Percentiles rank a stretch among this genome's conserved stretches.
Conservation (phyloP, 805 yeast species). For the Yamadazyma paraphyllophila region DNA sequence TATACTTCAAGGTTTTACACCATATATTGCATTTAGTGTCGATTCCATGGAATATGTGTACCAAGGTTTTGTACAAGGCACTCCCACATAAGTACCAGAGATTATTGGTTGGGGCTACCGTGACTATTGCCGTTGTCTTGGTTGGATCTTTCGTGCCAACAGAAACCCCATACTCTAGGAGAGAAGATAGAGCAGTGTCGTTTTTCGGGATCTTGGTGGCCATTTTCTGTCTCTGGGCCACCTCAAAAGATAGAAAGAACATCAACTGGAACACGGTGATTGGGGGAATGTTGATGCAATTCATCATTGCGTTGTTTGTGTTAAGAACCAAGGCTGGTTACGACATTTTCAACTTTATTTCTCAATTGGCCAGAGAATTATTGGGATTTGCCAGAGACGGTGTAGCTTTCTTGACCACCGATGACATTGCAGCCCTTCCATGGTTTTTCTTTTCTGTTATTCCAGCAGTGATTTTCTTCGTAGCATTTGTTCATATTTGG, state of each 20-base stretch:
- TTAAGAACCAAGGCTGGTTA: slow-evolving; percentile 59
- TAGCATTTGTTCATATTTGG: slow-evolving; percentile 59
- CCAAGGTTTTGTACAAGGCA: slow-evolving; percentile 36
- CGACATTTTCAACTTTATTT: slow-evolving; percentile 60
- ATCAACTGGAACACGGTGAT: slow-evolving; percentile 60
- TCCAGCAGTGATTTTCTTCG: slow-evolving; percentile 64
- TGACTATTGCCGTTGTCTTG: slow-evolving; percentile 47
- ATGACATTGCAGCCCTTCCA: slow-evolving; percentile 36
- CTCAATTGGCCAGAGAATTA: slow-evolving; percentile 54
- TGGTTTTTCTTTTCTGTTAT: slow-evolving; percentile 57
- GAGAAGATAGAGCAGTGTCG: slow-evolving; percentile 55
- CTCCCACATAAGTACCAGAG: slow-evolving; percentile 42
- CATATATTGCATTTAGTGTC: slow-evolving; percentile 19
- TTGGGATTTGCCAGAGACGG: slow-evolving; percentile 59
- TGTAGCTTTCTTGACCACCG: slow-evolving; percentile 54
- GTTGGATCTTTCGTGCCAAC: slow-evolving; percentile 54
- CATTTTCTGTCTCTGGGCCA: slow-evolving; percentile 39
- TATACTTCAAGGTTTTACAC: slow-evolving; percentile 38
- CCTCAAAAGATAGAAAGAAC: slow-evolving; percentile 45
- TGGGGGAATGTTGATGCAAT: slow-evolving; percentile 60
- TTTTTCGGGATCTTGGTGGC: slow-evolving; percentile 55
- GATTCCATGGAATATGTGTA: slow-evolving; percentile 29
- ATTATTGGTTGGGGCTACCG: slow-evolving; percentile 41
- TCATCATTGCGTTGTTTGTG: slow-evolving; percentile 57
- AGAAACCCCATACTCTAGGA: slow-evolving; percentile 44